Evolutionary conservation across 495 filamentous ascomycete genomes (phyloP), one percentile per base, ranked within the genome.

Genomic region (Opeltia flavorubescens): DNA sequence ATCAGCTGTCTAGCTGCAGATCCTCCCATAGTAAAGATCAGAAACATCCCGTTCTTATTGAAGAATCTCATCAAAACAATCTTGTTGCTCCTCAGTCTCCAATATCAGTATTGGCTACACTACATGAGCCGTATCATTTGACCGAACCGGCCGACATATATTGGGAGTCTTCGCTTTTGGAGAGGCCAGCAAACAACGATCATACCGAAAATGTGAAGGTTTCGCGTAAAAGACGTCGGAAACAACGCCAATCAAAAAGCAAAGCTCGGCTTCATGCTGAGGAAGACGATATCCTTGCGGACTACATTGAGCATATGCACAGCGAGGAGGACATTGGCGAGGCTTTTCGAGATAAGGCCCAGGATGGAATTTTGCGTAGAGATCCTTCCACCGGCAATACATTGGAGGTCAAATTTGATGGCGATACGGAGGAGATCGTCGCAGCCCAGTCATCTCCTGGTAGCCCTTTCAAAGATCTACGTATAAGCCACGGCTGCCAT

Each of bases 271-370:
- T 13, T 8, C 53, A 52, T 4, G 60, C 66, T 6, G 64, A 69
- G 4, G 74, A 84, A 9, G 68, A 77, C 28, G 79, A 71, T 0
- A 66, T 78, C 3, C 39, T 84, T 18, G 74, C 74, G 2, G 87
- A 94, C 55, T 91, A 93, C 52, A 80, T 88, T 45, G 76, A 74
- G 47, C 88, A 93, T 56, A 77, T 88, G 15, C 59, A 65, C 20
- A 52, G 41, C 7, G 27, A 25, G 6, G 52, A 54, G 8, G 21
- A n/a, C 33, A 27, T 46, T 15, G 38, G 44, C 12, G 17, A 21
- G 17, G 39, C 38, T 23, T 9, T 15, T 6, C 21, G 1, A 15
- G 42, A 27, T 21, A 2, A 7, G 5, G 13, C 4, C 18, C 9
- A 28, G 3, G 25, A 24, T 31, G 12, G 17, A 0, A 1, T 3